These are phyloP conservation scores for Hypoxylon perforatum DNA, from an alignment of 495 filamentous ascomycete species.

Conservation along the genomic window DNA sequence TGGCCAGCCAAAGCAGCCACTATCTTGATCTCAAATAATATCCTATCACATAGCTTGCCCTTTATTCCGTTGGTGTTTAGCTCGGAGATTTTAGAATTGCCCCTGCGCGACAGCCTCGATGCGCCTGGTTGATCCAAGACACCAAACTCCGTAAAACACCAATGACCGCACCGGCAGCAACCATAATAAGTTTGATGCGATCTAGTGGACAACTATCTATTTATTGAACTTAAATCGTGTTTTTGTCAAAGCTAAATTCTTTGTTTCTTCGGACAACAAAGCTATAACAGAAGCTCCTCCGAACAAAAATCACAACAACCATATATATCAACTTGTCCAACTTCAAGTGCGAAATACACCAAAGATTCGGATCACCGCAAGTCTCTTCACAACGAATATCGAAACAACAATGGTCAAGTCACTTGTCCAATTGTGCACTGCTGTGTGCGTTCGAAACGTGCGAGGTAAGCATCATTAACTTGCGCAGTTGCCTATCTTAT, in stretches of 20 bases:
- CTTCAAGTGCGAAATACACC: too few species aligned
- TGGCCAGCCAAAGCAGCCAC: slow-evolving; percentile 10
- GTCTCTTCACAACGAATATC: too few species aligned
- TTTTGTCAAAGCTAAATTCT: too few species aligned
- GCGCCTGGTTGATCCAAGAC: slow-evolving; percentile 29
- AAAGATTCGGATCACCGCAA: too few species aligned
- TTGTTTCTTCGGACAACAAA: too few species aligned
- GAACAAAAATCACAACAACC: too few species aligned
- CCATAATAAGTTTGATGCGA: neutral
- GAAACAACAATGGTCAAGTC: slow-evolving; percentile 46
- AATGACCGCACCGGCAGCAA: neutral
- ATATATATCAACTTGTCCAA: too few species aligned
- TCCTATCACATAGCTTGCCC: neutral
- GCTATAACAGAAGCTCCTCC: too few species aligned
- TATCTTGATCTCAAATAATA: slow-evolving; percentile 17
- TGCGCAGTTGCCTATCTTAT: neutral
- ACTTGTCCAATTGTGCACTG: slow-evolving; percentile 48
- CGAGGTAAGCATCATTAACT: slow-evolving; percentile 20
- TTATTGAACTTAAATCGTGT: too few species aligned
- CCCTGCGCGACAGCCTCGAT: slow-evolving; percentile 3
- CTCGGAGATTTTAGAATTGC: neutral
- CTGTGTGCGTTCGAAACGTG: slow-evolving; percentile 47
- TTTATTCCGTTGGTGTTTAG: neutral
- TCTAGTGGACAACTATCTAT: too few species aligned
- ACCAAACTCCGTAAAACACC: neutral